Evolutionary conservation across 345 rosid species (phyloP).

Genomic region (Eucalyptus viminalis): DNA sequence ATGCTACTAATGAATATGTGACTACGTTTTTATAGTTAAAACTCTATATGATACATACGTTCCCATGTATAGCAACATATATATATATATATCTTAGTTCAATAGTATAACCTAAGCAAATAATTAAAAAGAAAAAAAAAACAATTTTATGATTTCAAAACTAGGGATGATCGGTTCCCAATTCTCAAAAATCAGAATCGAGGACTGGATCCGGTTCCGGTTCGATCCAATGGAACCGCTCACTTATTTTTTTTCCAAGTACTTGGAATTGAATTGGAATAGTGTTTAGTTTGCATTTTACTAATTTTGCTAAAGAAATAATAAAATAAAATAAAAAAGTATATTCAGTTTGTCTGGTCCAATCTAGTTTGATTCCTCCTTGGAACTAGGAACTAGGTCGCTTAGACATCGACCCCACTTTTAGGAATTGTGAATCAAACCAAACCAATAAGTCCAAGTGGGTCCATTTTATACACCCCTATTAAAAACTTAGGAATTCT

Average conservation of each 20-base stretch:
- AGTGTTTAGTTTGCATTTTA: accelerated
- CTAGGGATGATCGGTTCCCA: accelerated
- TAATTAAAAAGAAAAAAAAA: not conserved
- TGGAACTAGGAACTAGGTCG: accelerated
- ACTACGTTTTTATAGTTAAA: not conserved
- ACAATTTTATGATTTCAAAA: not conserved
- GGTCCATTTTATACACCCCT: accelerated
- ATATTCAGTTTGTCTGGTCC: accelerated
- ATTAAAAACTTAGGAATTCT: not conserved
- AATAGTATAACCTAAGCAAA: not conserved
- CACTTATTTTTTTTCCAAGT: too few relatives aligned
- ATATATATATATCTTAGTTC: not conserved
- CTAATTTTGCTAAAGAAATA: too few relatives aligned
- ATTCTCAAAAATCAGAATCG: accelerated
- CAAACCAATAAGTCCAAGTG: accelerated
- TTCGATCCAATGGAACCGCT: accelerated
- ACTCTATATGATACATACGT: not conserved
- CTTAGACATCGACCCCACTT: accelerated
- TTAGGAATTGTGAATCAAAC: accelerated
- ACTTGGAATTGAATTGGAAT: accelerated
- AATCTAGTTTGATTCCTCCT: accelerated
- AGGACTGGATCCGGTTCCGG: accelerated
- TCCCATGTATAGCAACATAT: too few relatives aligned
- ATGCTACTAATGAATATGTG: not conserved
- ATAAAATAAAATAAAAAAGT: too few relatives aligned